Conservation (phyloP, 371 early-diverging fungal genomes). For the Mucor indicus region DNA sequence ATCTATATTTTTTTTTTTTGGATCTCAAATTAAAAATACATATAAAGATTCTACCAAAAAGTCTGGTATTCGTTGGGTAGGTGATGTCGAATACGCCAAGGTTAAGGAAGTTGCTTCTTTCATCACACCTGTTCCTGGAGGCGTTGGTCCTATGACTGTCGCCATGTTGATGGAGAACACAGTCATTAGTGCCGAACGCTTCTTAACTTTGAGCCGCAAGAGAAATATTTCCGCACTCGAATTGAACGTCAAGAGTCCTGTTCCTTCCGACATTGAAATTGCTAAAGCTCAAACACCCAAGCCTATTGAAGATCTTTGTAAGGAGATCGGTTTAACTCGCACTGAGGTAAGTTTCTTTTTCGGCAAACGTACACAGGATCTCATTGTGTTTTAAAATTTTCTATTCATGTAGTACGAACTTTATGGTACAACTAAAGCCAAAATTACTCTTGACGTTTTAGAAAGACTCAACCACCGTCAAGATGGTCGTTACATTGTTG, state of each 20-base stretch:
- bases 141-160: slow-evolving; percentile 97
- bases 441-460: slow-evolving; percentile 77
- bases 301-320: slow-evolving; percentile 70
- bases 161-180: slow-evolving; percentile 92
- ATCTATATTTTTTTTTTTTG: neutral
- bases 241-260: slow-evolving; percentile 67
- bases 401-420: slow-evolving; percentile 65
- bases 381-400: neutral
- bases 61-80: slow-evolving; percentile 84
- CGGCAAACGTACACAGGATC: neutral
- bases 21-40: too few species aligned
- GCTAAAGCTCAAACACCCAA: slow-evolving; percentile 87
- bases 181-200: slow-evolving; percentile 70
- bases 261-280: slow-evolving; percentile 94
- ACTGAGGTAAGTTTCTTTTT: slow-evolving; percentile 50
- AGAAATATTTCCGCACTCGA: slow-evolving; percentile 59
- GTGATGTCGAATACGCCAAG: slow-evolving; percentile 83
- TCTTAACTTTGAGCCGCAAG: slow-evolving; percentile 51
- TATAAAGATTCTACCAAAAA: slow-evolving; percentile 84
- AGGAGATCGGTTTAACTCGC: slow-evolving; percentile 73
- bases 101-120: slow-evolving; percentile 66
- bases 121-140: slow-evolving; percentile 95
- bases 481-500: slow-evolving; percentile 91
- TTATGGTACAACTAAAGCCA: slow-evolving; percentile 88
- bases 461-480: slow-evolving; percentile 74